These are phyloP conservation scores for Ulmus americana DNA, from an alignment of 331 rosid genomes.

Conservation along the genomic window DNA sequence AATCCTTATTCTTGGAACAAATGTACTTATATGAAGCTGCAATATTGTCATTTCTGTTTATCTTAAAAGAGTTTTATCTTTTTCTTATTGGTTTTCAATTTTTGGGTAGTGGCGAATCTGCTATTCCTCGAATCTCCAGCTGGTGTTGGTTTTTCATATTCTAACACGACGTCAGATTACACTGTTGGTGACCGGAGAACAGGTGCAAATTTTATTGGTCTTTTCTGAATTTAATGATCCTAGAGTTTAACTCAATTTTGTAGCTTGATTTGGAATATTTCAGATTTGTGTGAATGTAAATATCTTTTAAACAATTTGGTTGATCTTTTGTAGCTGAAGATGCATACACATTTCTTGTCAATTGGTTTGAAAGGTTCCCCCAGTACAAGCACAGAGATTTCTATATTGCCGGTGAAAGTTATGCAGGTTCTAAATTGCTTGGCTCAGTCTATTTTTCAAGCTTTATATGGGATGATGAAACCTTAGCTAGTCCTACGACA, in stretches of 20 bases:
- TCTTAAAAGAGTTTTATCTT: not conserved
- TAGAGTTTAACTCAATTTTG: not conserved
- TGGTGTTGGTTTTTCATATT: constrained; percentile 90
- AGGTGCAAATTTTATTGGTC: constrained; percentile 37
- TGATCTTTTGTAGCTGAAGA: constrained; percentile 63
- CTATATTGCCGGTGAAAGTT: constrained; percentile 93
- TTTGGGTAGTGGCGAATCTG: constrained; percentile 75
- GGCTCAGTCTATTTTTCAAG: not conserved
- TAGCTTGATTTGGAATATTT: constrained; percentile 20
- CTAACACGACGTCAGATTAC: constrained; percentile 66
- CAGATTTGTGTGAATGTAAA: constrained; percentile 8
- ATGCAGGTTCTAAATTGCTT: constrained; percentile 52
- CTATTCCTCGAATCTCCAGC: constrained; percentile 93
- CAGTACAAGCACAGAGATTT: constrained; percentile 82
- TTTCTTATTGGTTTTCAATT: constrained; percentile 16
- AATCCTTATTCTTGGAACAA: constrained; percentile 92
- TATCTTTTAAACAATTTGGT: constrained; percentile 18
- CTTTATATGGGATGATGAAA: not conserved
- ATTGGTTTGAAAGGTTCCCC: constrained; percentile 94
- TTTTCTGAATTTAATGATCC: not conserved
- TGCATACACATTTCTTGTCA: constrained; percentile 66
- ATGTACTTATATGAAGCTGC: constrained; percentile 36
- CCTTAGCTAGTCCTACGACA: too few relatives aligned
- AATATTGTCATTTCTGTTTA: not conserved
- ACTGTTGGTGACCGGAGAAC: constrained; percentile 78